These are phyloP conservation scores for Dorcoceras hygrometricum DNA, from an alignment of 257 asterid genomes.

Conservation along the genomic window DNA sequence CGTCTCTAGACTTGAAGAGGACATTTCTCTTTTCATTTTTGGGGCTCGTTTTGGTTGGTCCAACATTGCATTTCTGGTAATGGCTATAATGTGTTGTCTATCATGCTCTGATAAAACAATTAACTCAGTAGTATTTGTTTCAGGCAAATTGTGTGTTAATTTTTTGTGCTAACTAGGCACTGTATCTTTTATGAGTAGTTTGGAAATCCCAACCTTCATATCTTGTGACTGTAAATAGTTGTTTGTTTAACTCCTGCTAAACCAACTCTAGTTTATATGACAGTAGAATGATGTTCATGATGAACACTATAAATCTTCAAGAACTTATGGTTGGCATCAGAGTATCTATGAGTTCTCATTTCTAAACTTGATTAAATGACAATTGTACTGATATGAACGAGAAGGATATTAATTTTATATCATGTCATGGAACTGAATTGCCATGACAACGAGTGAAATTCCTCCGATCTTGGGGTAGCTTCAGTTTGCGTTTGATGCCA, in stretches of 20 bases:
- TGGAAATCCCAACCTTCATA: conserved; percentile 6
- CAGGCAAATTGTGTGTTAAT: not conserved
- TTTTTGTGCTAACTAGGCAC: not conserved
- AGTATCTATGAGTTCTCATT: not conserved
- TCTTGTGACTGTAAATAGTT: not conserved
- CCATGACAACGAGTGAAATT: not conserved
- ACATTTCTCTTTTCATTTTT: conserved; percentile 61
- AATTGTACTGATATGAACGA: not conserved
- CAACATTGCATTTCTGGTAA: conserved; percentile 93
- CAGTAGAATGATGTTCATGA: not conserved
- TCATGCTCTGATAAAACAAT: conserved; percentile 2
- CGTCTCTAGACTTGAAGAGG: conserved; percentile 73
- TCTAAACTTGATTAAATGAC: not conserved
- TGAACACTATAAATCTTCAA: not conserved
- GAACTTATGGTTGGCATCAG: not conserved
- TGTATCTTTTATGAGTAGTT: not conserved
- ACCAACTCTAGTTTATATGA: not conserved
- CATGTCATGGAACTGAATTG: not conserved
- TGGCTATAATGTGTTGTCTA: not conserved
- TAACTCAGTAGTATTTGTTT: not conserved
- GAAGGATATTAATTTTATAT: not conserved
- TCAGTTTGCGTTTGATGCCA: not conserved
- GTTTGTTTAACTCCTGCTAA: not conserved
- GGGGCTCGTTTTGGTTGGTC: conserved; percentile 95
- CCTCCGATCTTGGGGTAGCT: conserved; percentile 7